phyloP scores from a whole-genome alignment of 768 basidiomycete genomes.

The Boletus rubroflammeus region DNA sequence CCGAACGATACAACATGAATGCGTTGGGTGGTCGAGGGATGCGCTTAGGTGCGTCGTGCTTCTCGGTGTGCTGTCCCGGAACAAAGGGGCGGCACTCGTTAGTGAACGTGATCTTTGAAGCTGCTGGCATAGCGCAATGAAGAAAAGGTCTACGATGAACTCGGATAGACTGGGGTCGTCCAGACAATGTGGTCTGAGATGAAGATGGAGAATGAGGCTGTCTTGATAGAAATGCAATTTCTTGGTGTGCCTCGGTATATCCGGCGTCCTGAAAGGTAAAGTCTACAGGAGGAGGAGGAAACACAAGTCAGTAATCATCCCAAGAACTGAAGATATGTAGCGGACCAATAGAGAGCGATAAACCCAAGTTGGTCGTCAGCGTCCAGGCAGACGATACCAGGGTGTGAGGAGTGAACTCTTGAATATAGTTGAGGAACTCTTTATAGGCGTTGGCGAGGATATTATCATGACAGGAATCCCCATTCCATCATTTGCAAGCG shows the following conservation, averaged over 20 bases:
- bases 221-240: neutral
- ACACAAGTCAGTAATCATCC: neutral
- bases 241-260: neutral
- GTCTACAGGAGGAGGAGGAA: neutral
- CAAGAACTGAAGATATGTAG: neutral
- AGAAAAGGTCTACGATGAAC: neutral
- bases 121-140: slow-evolving; percentile 2
- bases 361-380: slow-evolving; percentile 3
- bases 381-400: slow-evolving; percentile 11
- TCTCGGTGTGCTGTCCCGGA: neutral
- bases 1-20: slow-evolving; percentile 55
- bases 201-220: neutral
- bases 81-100: slow-evolving; percentile 6
- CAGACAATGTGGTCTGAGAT: neutral
- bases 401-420: neutral
- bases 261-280: neutral
- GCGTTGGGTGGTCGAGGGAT: slow-evolving; percentile 53
- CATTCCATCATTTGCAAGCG: neutral
- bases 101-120: slow-evolving; percentile 1
- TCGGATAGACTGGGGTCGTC: neutral
- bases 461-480: neutral
- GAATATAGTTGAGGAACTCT: neutral
- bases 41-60: slow-evolving; percentile 20
- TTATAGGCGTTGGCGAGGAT: slow-evolving; percentile 13
- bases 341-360: slow-evolving; percentile 10